These are phyloP conservation scores for Fusarium duplospermum DNA, from an alignment of 2,329 filamentous ascomycete genomes.

Conservation along the genomic window DNA sequence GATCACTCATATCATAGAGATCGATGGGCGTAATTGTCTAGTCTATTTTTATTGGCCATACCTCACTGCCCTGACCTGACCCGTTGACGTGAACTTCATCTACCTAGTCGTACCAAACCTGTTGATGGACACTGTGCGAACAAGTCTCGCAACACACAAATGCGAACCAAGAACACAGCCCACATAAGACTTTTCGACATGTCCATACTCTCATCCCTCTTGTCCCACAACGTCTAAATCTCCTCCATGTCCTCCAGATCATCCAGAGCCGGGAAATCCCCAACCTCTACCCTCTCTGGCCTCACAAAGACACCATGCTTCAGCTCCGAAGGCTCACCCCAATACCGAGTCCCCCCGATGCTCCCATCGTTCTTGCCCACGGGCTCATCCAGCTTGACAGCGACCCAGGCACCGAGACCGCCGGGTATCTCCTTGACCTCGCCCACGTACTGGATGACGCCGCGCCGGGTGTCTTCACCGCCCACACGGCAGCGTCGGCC, in stretches of 20 bases:
- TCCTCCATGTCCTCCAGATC: constrained; percentile 84
- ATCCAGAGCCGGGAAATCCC: constrained; percentile 77
- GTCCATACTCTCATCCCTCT: not conserved
- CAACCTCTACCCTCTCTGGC: constrained; percentile 81
- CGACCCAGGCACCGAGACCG: constrained; percentile 75
- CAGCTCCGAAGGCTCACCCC: constrained; percentile 70
- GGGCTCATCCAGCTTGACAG: constrained; percentile 80
- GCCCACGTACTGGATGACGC: constrained; percentile 78
- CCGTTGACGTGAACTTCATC: not conserved
- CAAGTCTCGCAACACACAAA: not conserved
- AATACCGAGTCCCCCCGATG: constrained; percentile 75
- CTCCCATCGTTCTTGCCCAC: constrained; percentile 86
- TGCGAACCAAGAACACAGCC: not conserved
- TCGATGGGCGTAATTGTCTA: not conserved
- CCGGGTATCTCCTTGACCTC: constrained; percentile 79
- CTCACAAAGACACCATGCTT: constrained; percentile 85
- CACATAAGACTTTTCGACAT: not conserved
- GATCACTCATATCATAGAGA: not conserved
- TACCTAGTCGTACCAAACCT: not conserved
- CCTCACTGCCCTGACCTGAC: not conserved
- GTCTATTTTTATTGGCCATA: not conserved
- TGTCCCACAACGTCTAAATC: constrained; percentile 57
- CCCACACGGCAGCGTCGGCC: constrained; percentile 74
- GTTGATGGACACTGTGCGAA: not conserved
- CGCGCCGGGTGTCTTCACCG: constrained; percentile 75